Evolutionary conservation across 2,329 filamentous ascomycete species (phyloP).

Genomic region (Salinomyces thailandicus): DNA sequence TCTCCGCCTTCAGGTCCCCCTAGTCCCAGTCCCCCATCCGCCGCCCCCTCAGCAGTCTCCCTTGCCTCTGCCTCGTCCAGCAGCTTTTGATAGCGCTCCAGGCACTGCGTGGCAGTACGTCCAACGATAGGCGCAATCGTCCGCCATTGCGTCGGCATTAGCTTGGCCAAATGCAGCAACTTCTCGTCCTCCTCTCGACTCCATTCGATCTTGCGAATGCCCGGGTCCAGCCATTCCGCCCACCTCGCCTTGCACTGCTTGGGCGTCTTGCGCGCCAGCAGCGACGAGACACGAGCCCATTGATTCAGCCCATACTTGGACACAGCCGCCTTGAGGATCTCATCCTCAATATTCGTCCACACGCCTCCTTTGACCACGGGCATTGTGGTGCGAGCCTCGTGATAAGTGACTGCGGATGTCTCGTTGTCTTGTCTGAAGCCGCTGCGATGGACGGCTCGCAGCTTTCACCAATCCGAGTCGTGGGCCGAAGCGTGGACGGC

Average conservation of each 20-base stretch:
- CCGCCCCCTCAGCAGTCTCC: conserved; percentile 66
- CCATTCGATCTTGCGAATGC: conserved; percentile 98
- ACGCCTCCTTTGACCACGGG: conserved; percentile 57
- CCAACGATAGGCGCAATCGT: conserved; percentile 96
- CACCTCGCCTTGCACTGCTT: conserved; percentile 99
- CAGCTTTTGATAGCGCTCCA: conserved; percentile 93
- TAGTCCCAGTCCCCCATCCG: too few relatives aligned
- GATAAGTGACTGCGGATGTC: too few relatives aligned
- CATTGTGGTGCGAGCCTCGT: conserved; percentile 45
- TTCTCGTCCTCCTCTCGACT: conserved; percentile 98
- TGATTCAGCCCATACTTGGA: conserved; percentile 94
- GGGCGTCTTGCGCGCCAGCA: conserved; percentile 91
- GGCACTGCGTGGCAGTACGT: conserved; percentile 89
- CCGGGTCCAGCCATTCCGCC: conserved; percentile 96
- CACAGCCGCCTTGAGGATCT: conserved; percentile 91
- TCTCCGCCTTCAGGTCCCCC: conserved; percentile 81
- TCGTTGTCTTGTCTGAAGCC: too few relatives aligned
- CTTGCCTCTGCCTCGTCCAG: conserved; percentile 89
- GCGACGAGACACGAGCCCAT: conserved; percentile 95
- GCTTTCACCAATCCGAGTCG: background rate
- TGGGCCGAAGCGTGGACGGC: background rate
- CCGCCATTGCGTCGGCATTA: conserved; percentile 99
- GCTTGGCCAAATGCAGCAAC: conserved; percentile 86
- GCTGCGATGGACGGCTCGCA: too few relatives aligned
- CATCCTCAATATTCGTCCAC: conserved; percentile 70